Evolutionary conservation across 2,329 filamentous ascomycete genomes (phyloP), one percentile per base, ranked within the genome.

Genomic region (Nemania abortiva): DNA sequence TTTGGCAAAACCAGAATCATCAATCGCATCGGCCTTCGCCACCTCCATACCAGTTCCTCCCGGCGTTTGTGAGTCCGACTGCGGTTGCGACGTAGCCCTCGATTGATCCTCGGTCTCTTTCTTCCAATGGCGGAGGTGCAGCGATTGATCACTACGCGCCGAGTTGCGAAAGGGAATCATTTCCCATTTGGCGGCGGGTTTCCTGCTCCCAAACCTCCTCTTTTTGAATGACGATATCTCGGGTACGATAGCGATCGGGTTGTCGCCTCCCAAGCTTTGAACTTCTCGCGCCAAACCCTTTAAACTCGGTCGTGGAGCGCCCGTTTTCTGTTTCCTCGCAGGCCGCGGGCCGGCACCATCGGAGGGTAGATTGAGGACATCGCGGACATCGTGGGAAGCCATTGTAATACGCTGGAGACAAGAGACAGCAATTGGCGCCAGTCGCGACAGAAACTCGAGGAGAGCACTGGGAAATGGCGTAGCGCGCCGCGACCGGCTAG

Each of bases 111-210:
- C 87, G 3, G 83, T 83, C 77, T 91, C 91, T 79, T 90, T 86
- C 77, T 90, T 89, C 95, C 95, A 98, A 81, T 98, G 95, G 72
- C 87, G 87, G 70, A 98, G 80, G 4, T 92, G 82, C 27, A 98
- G 84, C 18, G 77, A 82, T 7, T 85, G 86, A 75, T 96, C 93
- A 47, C 84, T 79, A 71, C 95, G 90, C 20, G 92, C 94, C 63
- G 90, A 90, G 78, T 97, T 97, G 42, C 82, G 87, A 78, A 98
- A 98, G 1, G 88, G 84, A 15, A 84, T 85, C 77, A 91, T 84
- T 75, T 90, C 89, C 92, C 92, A 94, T 75, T 80, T 83, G 18
- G 86, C 81, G 18, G 87, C 85, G 3, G 87, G 86, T 71, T 89
- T 90, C 49, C 86, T 82, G 72, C 81, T 88, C 2, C 82, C 82